These are phyloP conservation scores for Alisma plantagoaquatica DNA, from an alignment of 106 monocot species.

Conservation along the genomic window DNA sequence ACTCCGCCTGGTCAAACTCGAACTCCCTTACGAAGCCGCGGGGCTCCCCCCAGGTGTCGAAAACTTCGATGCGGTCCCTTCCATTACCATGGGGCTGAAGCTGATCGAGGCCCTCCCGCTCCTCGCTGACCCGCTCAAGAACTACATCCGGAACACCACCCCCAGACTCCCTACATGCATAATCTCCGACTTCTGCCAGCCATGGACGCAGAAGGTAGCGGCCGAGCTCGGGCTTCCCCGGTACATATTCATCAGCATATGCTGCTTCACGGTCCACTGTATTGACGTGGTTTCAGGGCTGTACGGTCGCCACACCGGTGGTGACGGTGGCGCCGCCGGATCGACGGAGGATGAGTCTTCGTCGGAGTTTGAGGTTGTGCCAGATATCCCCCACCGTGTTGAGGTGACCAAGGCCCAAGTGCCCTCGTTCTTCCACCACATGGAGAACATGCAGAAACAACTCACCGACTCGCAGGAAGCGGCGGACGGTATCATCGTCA, in stretches of 20 bases:
- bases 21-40: conserved; percentile 5
- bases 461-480: conserved; percentile 3
- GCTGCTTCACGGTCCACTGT: conserved; percentile 12
- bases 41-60: conserved; percentile 12
- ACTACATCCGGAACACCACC: background rate
- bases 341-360: no score
- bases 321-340: no score
- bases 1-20: conserved; percentile 1
- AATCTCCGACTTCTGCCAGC: conserved; percentile 12
- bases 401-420: conserved; percentile 4
- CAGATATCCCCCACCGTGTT: conserved; percentile 4
- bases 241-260: conserved; percentile 10
- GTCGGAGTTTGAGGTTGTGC: background rate
- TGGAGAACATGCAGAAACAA: conserved; percentile 1
- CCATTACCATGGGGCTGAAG: background rate
- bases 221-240: conserved; percentile 9
- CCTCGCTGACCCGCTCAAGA: conserved; percentile 4
- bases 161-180: conserved; percentile 10
- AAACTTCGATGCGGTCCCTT: conserved; percentile 5
- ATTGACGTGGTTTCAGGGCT: background rate
- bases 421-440: conserved; percentile 2
- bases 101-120: background rate
- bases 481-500: conserved; percentile 41
- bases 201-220: conserved; percentile 5
- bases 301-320: no score